Evolutionary conservation across 2,329 filamentous ascomycete genomes (phyloP).

Genomic region (Cercospora sp.): DNA sequence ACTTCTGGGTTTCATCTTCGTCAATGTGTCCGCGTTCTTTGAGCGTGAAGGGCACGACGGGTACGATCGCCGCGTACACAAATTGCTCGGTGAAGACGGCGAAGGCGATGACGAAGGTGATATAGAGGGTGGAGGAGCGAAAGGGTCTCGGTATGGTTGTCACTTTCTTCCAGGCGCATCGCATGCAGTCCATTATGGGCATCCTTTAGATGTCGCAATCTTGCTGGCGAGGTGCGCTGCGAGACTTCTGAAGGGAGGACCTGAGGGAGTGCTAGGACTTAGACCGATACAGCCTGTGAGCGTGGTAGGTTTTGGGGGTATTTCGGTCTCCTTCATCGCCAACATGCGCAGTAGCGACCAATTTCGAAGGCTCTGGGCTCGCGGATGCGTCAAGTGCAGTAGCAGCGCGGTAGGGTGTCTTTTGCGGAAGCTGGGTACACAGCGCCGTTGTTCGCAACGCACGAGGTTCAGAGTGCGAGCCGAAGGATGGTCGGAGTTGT

Average conservation of each 20-base stretch:
- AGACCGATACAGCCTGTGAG: background rate
- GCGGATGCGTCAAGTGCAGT: background rate
- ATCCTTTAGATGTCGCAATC: background rate
- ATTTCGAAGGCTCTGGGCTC: background rate
- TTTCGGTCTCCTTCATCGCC: background rate
- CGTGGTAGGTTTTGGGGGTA: background rate
- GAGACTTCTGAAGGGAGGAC: background rate
- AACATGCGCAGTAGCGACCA: background rate
- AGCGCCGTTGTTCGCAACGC: background rate
- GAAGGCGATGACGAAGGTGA: constrained; percentile 25
- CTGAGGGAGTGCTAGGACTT: background rate
- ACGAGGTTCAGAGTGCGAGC: background rate
- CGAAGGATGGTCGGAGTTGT: background rate
- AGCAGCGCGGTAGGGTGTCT: background rate
- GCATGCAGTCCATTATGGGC: background rate
- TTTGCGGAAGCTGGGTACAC: background rate
- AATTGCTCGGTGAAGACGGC: constrained; percentile 29
- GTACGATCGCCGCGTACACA: constrained; percentile 26
- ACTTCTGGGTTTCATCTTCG: constrained; percentile 55
- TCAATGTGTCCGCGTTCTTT: constrained; percentile 14
- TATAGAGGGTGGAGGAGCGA: constrained; percentile 21
- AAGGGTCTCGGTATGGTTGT: background rate
- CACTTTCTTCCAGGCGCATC: background rate
- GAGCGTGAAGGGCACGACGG: constrained; percentile 26
- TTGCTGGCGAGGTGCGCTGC: background rate